Conservation (phyloP, 208 protist species). For the Polymyxa betae region DNA sequence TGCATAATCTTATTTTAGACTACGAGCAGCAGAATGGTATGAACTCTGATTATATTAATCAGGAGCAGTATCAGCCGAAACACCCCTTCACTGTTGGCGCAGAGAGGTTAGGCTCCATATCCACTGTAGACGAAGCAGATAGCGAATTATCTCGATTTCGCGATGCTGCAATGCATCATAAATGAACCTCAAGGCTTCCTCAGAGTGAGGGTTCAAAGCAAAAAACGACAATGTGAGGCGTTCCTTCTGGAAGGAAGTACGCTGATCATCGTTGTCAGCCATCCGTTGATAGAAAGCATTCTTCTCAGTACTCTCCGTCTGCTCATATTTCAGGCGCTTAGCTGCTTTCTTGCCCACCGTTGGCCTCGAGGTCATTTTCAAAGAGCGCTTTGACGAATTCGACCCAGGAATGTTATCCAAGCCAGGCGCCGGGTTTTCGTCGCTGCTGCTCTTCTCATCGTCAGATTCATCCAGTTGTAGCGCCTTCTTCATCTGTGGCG, state of each 20-base stretch:
- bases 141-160: neutral
- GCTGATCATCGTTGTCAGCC: neutral
- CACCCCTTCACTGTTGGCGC: neutral
- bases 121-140: neutral
- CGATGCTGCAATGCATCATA: neutral
- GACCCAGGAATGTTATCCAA: no score
- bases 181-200: neutral
- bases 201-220: neutral
- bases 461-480: neutral
- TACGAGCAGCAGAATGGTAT: neutral
- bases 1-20: slow-evolving; percentile 35
- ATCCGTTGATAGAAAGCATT: neutral
- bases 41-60: neutral
- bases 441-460: no score
- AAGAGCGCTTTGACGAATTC: neutral
- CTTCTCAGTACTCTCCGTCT: neutral
- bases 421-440: no score
- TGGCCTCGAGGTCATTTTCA: neutral
- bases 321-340: neutral
- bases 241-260: neutral
- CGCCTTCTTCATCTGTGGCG: neutral
- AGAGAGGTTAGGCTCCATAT: neutral
- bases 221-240: neutral
- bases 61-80: neutral
- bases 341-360: neutral